These are phyloP conservation scores for Dichotomopilus funicola DNA, from an alignment of 2,329 filamentous ascomycete species.

Conservation along the genomic window DNA sequence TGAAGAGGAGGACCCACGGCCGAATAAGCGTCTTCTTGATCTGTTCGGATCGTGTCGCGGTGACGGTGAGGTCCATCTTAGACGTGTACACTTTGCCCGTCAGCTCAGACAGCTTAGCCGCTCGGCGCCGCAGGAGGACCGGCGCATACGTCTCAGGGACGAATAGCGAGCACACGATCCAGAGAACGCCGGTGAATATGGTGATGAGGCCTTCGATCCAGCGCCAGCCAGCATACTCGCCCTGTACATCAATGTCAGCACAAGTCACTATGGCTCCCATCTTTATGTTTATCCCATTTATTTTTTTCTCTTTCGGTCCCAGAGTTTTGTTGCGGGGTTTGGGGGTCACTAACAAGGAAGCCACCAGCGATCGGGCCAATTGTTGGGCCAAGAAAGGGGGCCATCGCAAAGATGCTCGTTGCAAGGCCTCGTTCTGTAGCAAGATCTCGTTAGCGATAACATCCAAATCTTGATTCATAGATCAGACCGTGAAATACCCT, in stretches of 20 bases:
- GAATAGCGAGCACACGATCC: constrained; percentile 44
- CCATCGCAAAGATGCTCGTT: constrained; percentile 56
- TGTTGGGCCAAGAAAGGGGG: constrained; percentile 61
- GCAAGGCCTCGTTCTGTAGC: constrained; percentile 48
- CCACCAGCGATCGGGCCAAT: constrained; percentile 59
- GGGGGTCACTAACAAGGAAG: constrained; percentile 41
- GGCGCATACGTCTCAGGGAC: constrained; percentile 58
- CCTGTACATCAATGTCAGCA: constrained; percentile 22
- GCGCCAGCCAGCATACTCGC: constrained; percentile 58
- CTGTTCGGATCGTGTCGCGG: constrained; percentile 31
- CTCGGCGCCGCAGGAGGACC: constrained; percentile 48
- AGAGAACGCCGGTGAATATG: constrained; percentile 56
- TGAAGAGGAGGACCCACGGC: constrained; percentile 63
- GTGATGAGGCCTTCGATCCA: constrained; percentile 64
- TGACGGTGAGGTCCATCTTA: constrained; percentile 38
- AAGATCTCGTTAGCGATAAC: constrained; percentile 12
- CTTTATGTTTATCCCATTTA: too few relatives aligned
- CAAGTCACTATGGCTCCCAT: too few relatives aligned
- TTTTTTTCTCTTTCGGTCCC: too few relatives aligned
- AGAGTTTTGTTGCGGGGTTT: too few relatives aligned
- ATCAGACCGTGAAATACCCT: constrained; percentile 11
- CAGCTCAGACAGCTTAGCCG: constrained; percentile 41
- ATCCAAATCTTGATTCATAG: not conserved
- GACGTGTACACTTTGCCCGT: constrained; percentile 53
- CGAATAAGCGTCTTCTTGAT: constrained; percentile 54